These are phyloP conservation scores for Trichosporon ovoides DNA, from an alignment of 1,284 basidiomycete species.

Conservation along the genomic window DNA sequence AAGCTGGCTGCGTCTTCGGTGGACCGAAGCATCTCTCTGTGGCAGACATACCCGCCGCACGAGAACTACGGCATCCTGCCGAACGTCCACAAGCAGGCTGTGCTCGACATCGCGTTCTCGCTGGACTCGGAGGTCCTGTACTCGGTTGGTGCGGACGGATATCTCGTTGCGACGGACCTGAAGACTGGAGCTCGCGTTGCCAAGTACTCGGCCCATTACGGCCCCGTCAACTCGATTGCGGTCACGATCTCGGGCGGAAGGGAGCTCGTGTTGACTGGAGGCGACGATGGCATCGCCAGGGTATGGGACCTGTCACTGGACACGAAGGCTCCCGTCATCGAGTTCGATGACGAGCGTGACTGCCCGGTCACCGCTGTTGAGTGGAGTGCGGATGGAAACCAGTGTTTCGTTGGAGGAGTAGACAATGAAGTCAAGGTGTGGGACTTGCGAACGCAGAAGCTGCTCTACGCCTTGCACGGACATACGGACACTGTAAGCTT, in stretches of 20 bases:
- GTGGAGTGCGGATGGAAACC: constrained; percentile 82
- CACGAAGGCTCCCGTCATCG: constrained; percentile 67
- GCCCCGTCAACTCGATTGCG: constrained; percentile 82
- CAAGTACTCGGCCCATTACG: constrained; percentile 62
- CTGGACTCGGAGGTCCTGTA: constrained; percentile 46
- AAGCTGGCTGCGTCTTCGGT: constrained; percentile 48
- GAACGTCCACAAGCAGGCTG: constrained; percentile 47
- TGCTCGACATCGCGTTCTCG: constrained; percentile 49
- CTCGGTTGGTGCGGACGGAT: constrained; percentile 46
- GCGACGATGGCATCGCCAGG: constrained; percentile 81
- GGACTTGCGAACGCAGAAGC: constrained; percentile 72
- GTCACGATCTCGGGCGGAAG: constrained; percentile 66
- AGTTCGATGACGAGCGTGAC: constrained; percentile 67
- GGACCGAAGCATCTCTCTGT: constrained; percentile 47
- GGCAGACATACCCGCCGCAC: constrained; percentile 50
- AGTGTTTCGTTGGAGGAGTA: constrained; percentile 75
- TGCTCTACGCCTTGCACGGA: constrained; percentile 68
- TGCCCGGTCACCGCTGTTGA: constrained; percentile 84
- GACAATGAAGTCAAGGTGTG: constrained; percentile 93
- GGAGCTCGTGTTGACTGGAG: constrained; percentile 75
- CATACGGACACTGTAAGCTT: constrained; percentile 72
- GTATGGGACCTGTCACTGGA: constrained; percentile 79
- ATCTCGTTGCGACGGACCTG: constrained; percentile 43
- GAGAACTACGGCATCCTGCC: constrained; percentile 49
- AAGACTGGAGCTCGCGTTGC: constrained; percentile 41